These are phyloP conservation scores for Quercus alba DNA, from an alignment of 306 rosid species.

Conservation along the genomic window DNA sequence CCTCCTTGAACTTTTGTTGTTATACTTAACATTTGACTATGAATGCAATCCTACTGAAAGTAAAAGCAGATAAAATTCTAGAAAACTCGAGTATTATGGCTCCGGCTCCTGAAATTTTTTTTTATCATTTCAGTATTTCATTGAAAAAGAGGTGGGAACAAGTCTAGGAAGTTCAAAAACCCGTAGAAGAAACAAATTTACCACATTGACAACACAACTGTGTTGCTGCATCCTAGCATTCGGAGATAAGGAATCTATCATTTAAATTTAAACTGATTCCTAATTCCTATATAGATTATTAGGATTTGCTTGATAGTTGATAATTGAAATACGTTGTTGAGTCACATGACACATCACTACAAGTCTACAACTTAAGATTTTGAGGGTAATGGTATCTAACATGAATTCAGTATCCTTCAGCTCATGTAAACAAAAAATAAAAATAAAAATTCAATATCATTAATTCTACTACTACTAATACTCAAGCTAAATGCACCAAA, in stretches of 20 bases:
- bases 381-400: neutral
- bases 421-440: neutral
- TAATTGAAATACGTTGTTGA: neutral
- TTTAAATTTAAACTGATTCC: neutral
- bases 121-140: neutral
- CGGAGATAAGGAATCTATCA: neutral
- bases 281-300: neutral
- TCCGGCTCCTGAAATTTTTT: neutral
- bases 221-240: neutral
- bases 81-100: neutral
- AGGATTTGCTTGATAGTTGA: neutral
- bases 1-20: neutral
- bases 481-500: slow-evolving; percentile 1
- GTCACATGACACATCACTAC: neutral
- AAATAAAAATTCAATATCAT: neutral
- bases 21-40: neutral
- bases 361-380: neutral
- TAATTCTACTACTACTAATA: neutral
- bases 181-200: neutral
- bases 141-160: neutral
- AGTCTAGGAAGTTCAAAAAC: neutral
- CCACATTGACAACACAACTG: neutral
- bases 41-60: neutral
- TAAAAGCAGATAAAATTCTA: neutral
- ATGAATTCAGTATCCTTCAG: neutral